phyloP scores from a whole-genome alignment of 805 yeast species.

The Ogataea minuta region DNA sequence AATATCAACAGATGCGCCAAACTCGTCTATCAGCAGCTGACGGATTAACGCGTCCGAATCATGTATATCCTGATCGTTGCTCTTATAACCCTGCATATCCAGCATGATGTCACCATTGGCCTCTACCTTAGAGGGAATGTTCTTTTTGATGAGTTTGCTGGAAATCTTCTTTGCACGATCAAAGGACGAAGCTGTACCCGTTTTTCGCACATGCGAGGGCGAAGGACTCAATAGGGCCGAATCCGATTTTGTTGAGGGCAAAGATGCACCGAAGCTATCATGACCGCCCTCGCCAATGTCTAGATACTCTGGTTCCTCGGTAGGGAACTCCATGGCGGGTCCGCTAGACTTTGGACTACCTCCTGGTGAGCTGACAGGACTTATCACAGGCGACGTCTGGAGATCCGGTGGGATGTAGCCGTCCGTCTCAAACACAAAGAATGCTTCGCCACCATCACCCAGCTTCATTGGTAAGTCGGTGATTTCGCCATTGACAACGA shows the following conservation, averaged over 20 bases:
- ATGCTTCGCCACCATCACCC: constrained; percentile 98
- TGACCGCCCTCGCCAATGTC: constrained; percentile 41
- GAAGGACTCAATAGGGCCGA: constrained; percentile 12
- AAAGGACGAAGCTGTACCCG: constrained; percentile 28
- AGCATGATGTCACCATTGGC: constrained; percentile 85
- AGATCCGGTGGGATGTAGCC: constrained; percentile 71
- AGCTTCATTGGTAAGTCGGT: constrained; percentile 92
- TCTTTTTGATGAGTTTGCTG: constrained; percentile 60
- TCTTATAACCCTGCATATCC: constrained; percentile 95
- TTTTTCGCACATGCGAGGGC: constrained; percentile 24
- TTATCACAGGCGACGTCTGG: constrained; percentile 82
- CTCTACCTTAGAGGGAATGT: constrained; percentile 85
- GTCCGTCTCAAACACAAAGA: constrained; percentile 88
- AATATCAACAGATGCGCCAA: constrained; percentile 52
- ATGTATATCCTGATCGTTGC: constrained; percentile 73
- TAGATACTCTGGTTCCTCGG: constrained; percentile 50
- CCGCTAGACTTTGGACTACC: constrained; percentile 29
- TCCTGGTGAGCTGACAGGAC: constrained; percentile 62
- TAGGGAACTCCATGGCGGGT: constrained; percentile 23
- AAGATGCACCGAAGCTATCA: constrained; percentile 13
- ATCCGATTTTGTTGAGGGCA: constrained; percentile 14
- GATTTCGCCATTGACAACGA: constrained; percentile 76
- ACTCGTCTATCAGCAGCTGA: constrained; percentile 72
- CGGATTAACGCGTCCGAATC: constrained; percentile 74
- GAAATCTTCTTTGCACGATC: constrained; percentile 64